Conservation (phyloP, 169 alveolate genomes). For the Plasmodium billcollinsi region DNA sequence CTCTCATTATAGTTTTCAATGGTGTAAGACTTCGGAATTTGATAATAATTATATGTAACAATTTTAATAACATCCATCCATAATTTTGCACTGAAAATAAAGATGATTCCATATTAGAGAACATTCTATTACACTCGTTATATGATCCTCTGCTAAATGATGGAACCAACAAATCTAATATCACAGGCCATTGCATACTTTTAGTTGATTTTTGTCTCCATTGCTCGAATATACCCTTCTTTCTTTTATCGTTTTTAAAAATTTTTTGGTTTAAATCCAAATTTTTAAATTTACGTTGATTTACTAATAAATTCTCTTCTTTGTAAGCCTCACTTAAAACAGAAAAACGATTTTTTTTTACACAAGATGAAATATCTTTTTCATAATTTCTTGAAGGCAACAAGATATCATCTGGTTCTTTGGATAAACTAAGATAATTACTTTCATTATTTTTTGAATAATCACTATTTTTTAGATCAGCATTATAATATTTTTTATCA, state of each 20-base stretch:
- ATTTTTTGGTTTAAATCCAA: conserved; percentile 26
- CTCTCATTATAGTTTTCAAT: conserved; percentile 27
- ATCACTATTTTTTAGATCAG: conserved; percentile 13
- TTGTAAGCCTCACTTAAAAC: conserved; percentile 25
- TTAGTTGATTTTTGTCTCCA: conserved; percentile 61
- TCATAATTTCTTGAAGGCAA: not conserved
- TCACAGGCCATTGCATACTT: conserved; percentile 79
- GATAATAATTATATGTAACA: conserved; percentile 77
- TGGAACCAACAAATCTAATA: conserved; percentile 79
- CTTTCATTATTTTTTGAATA: not conserved
- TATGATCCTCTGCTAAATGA: conserved; percentile 62
- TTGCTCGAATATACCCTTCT: conserved; percentile 51
- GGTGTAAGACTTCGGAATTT: conserved; percentile 73
- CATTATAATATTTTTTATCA: conserved; percentile 10
- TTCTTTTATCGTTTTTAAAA: conserved; percentile 40
- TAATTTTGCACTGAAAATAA: conserved; percentile 80
- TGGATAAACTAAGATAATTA: not conserved
- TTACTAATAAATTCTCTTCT: not conserved
- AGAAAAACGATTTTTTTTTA: conserved; percentile 22
- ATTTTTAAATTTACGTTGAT: conserved; percentile 37
- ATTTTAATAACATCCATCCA: conserved; percentile 80
- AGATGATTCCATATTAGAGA: conserved; percentile 55
- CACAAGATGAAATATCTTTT: conserved; percentile 12
- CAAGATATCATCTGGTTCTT: not conserved
- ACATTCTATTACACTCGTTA: conserved; percentile 37